Percentiles rank a stretch among this genome's conserved stretches.
Evolutionary conservation across 805 yeast species (phyloP).

Genomic region (Vanderwaltozyma yarrowii): DNA sequence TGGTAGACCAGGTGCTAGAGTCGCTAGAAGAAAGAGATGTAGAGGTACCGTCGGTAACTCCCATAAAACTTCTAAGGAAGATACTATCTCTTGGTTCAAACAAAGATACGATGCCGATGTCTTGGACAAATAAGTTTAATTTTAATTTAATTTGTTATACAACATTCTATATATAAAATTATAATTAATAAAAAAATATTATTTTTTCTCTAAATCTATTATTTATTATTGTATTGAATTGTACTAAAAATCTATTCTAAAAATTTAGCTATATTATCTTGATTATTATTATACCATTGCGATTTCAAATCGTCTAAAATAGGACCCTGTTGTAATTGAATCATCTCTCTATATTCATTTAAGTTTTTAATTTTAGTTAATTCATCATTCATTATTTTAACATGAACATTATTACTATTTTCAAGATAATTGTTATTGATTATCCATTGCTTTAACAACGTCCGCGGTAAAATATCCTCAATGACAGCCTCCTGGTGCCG

Average conservation of each 20-base stretch:
- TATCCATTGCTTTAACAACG: constrained; percentile 31
- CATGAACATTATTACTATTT: neutral
- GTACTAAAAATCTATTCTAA: neutral
- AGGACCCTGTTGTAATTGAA: constrained; percentile 37
- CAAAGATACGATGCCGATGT: constrained; percentile 99
- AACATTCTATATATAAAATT: constrained; percentile 1
- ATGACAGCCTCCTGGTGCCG: constrained; percentile 31
- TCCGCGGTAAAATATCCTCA: constrained; percentile 26
- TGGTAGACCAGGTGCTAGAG: constrained; percentile 99
- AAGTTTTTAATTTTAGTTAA: constrained; percentile 35
- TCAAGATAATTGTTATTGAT: constrained; percentile 24
- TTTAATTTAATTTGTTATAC: neutral
- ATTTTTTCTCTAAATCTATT: too few relatives aligned
- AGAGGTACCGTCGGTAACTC: constrained; percentile 79
- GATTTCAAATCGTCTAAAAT: constrained; percentile 32
- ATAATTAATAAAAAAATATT: too few relatives aligned
- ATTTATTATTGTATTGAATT: too few relatives aligned
- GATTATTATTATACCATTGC: constrained; percentile 22
- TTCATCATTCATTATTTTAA: constrained; percentile 22
- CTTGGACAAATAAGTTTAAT: constrained; percentile 52
- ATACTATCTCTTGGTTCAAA: constrained; percentile 97
- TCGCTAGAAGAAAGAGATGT: constrained; percentile 97
- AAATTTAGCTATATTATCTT: neutral
- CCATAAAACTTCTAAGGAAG: constrained; percentile 89
- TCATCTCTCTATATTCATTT: constrained; percentile 32